Percentiles rank a stretch among this genome's conserved stretches.
These are phyloP conservation scores for Zymoseptoria passerinii DNA, from an alignment of 2,329 filamentous ascomycete genomes.

Conservation along the genomic window DNA sequence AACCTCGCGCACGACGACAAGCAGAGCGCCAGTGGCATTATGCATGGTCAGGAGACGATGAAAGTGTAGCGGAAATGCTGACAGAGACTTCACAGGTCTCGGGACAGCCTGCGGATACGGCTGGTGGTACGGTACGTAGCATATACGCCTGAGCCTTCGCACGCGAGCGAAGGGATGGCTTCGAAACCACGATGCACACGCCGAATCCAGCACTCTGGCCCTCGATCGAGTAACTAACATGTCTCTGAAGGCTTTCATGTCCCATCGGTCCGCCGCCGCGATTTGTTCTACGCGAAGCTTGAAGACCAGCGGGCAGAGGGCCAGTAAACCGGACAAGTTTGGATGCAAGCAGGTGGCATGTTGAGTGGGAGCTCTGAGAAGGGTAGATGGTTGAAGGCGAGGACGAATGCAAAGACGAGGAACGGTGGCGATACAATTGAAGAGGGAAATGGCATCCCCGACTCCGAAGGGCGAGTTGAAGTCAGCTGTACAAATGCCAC, in stretches of 20 bases:
- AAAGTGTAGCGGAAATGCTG: constrained; percentile 3
- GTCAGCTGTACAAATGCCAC: constrained; percentile 14
- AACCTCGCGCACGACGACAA: not conserved
- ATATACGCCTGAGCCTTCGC: not conserved
- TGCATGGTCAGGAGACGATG: not conserved
- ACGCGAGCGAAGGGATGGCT: constrained; percentile 4
- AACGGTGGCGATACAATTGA: constrained; percentile 1
- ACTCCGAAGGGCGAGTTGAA: not conserved
- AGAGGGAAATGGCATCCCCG: not conserved
- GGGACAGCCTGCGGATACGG: constrained; percentile 55
- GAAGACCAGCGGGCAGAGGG: constrained; percentile 51
- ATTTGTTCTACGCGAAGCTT: constrained; percentile 55
- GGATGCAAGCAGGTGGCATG: not conserved
- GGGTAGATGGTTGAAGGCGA: not conserved
- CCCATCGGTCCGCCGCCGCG: constrained; percentile 54
- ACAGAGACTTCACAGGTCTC: constrained; percentile 41
- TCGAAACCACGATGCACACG: not conserved
- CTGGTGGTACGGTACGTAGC: constrained; percentile 56
- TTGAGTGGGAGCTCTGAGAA: not conserved
- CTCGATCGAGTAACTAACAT: constrained; percentile 7
- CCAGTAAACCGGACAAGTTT: constrained; percentile 29
- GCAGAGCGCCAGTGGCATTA: not conserved
- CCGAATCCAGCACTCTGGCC: not conserved
- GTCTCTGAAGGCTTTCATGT: constrained; percentile 51
- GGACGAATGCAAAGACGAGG: not conserved